phyloP scores from a whole-genome alignment of 2,329 filamentous ascomycete genomes.

The Pseudomassariella vexata region DNA sequence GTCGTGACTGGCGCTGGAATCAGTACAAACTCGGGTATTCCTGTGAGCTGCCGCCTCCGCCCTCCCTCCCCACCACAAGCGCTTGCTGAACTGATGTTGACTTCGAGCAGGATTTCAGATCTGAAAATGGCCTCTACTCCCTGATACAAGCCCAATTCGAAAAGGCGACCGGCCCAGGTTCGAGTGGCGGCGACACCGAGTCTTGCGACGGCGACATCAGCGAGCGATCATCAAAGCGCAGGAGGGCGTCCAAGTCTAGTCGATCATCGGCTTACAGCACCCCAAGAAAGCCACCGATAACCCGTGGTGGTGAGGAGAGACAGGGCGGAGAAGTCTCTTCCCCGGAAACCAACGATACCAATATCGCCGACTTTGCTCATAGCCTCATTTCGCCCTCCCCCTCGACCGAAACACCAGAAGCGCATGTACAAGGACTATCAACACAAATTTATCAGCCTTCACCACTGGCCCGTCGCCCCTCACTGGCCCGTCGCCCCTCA shows the following conservation, averaged over 20 bases:
- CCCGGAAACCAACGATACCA: too few species aligned
- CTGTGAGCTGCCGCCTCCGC: constrained; percentile 40
- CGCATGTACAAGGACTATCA: too few species aligned
- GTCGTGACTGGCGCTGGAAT: constrained; percentile 69
- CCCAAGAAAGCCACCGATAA: too few species aligned
- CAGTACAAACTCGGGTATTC: constrained; percentile 71
- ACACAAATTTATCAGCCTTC: too few species aligned
- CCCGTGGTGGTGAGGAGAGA: too few species aligned
- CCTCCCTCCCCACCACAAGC: constrained; percentile 1
- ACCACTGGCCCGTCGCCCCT: too few species aligned
- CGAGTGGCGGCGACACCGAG: constrained; percentile 20
- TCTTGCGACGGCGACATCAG: constrained; percentile 19
- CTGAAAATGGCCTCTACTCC: constrained; percentile 66
- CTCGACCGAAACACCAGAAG: too few species aligned
- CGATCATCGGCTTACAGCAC: too few species aligned
- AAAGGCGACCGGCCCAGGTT: constrained; percentile 33
- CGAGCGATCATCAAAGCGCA: constrained; percentile 15
- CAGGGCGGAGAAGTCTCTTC: too few species aligned
- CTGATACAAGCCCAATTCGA: constrained; percentile 65
- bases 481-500: too few species aligned
- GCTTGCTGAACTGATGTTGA: constrained; percentile 12
- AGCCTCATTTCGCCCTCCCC: too few species aligned
- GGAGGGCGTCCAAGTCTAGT: constrained; percentile 4
- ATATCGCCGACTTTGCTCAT: too few species aligned
- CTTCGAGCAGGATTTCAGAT: constrained; percentile 58